Conservation (phyloP, 768 basidiomycete species). For the Russula sp. region DNA sequence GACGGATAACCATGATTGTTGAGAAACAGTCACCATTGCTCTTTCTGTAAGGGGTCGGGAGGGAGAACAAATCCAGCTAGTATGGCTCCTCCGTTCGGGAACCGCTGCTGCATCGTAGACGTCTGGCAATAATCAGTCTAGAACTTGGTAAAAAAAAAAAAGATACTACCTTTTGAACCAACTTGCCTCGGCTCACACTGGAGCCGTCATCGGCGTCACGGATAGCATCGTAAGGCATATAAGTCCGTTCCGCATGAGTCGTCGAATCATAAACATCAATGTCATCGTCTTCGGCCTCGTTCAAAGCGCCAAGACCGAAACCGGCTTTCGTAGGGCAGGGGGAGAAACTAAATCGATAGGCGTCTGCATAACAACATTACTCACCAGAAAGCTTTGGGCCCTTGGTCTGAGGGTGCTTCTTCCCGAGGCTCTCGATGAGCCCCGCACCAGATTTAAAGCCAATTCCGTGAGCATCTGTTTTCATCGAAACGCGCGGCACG, state of each 20-base stretch:
- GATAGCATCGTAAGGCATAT: conserved; percentile 62
- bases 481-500: conserved; percentile 57
- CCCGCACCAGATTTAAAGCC: conserved; percentile 71
- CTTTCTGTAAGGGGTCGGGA: conserved; percentile 62
- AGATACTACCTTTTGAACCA: conserved; percentile 8
- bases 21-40: conserved; percentile 54
- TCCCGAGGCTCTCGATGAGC: conserved; percentile 57
- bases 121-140: conserved; percentile 28
- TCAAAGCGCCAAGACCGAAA: conserved; percentile 84
- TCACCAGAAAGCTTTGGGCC: conserved; percentile 61
- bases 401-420: conserved; percentile 30
- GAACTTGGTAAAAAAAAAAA: neutral
- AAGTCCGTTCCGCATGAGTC: conserved; percentile 40
- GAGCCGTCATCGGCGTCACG: conserved; percentile 65
- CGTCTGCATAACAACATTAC: conserved; percentile 17
- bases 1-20: conserved; percentile 26
- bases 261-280: conserved; percentile 72
- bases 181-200: conserved; percentile 35
- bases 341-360: neutral
- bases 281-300: conserved; percentile 94
- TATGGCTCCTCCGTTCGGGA: conserved; percentile 73
- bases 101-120: conserved; percentile 40
- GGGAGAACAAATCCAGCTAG: conserved; percentile 74
- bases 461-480: conserved; percentile 77
- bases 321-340: conserved; percentile 50